phyloP scores from a whole-genome alignment of 2,329 filamentous ascomycete genomes.

The Arthrobotrys megalospora region DNA sequence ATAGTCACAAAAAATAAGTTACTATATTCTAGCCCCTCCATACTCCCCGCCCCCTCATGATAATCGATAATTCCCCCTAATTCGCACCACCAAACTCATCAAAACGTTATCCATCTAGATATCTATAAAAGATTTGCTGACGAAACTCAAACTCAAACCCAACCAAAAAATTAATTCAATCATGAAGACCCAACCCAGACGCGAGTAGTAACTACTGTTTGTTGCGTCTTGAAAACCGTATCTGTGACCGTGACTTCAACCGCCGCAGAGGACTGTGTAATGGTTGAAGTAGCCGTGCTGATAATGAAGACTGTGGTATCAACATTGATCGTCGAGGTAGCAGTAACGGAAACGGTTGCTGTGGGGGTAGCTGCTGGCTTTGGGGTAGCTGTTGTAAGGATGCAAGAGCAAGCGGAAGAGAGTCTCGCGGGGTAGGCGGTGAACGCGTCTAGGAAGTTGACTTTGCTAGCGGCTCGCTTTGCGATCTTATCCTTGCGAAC shows the following conservation, averaged over 20 bases:
- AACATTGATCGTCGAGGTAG: slow-evolving; percentile 6
- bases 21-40: background rate
- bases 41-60: background rate
- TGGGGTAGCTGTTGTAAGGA: background rate
- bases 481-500: slow-evolving; percentile 34
- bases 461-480: slow-evolving; percentile 3
- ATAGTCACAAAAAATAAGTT: background rate
- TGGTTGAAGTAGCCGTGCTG: slow-evolving; percentile 18
- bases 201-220: slow-evolving; percentile 1
- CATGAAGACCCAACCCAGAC: background rate
- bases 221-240: slow-evolving; percentile 16
- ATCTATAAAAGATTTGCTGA: background rate
- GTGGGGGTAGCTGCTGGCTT: slow-evolving; percentile 8
- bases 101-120: slow-evolving; percentile 6
- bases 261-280: slow-evolving; percentile 9
- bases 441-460: background rate
- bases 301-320: slow-evolving; percentile 23
- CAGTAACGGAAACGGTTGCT: slow-evolving; percentile 18
- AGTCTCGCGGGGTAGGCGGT: background rate
- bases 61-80: background rate
- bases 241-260: background rate
- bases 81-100: background rate
- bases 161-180: background rate
- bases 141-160: background rate
- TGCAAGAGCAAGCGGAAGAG: slow-evolving; percentile 33